Evolutionary conservation across 257 asterid species (phyloP).

Genomic region (Primulina eburnea): DNA sequence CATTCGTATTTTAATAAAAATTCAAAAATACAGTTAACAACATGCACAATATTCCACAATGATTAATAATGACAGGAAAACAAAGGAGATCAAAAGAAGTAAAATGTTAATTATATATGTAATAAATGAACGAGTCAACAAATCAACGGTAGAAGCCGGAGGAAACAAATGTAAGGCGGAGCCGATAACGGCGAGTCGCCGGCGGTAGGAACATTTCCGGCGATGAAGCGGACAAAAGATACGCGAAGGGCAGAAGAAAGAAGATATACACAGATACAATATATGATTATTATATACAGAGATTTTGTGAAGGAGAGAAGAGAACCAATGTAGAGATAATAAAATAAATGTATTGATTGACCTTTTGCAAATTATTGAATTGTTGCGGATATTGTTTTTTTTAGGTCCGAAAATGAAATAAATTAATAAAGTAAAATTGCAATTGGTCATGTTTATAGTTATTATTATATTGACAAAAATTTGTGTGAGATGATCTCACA

Average conservation of each 20-base stretch:
- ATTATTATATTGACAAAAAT: no score
- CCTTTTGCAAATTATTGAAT: background rate
- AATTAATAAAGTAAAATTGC: no score
- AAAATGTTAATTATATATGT: constrained; percentile 10
- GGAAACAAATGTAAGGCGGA: constrained; percentile 15
- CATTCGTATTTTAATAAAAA: constrained; percentile 5
- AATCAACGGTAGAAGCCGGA: constrained; percentile 12
- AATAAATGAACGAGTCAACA: constrained; percentile 1
- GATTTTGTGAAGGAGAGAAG: constrained; percentile 1
- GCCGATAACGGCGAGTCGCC: constrained; percentile 32
- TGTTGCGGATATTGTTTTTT: background rate
- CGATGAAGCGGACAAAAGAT: constrained; percentile 27
- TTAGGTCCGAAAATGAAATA: background rate
- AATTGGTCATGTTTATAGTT: no score
- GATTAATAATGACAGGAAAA: background rate
- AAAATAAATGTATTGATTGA: background rate
- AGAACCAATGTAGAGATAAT: background rate
- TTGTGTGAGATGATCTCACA: no score
- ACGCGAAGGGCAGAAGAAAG: constrained; percentile 17
- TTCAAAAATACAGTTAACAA: background rate
- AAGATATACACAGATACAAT: constrained; percentile 1
- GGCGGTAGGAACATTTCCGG: constrained; percentile 41
- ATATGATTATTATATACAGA: background rate
- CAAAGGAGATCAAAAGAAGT: constrained; percentile 18
- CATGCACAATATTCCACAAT: constrained; percentile 3